Conservation (phyloP, 2,329 filamentous ascomycete species). For the Keithomyces neogunnii region DNA sequence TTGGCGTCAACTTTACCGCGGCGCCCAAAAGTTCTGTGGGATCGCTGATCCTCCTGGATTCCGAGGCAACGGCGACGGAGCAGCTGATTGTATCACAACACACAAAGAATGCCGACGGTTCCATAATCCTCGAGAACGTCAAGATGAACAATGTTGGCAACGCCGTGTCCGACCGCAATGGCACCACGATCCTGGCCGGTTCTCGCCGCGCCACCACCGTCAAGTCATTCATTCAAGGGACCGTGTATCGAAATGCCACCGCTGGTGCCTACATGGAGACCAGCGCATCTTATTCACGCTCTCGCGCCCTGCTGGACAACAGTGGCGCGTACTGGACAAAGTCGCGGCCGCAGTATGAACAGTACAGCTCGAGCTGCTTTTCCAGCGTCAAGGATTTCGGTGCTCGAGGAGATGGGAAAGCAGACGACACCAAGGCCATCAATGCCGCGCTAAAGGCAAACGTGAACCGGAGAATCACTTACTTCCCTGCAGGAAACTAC, state of each 20-base stretch:
- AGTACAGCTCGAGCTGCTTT: slow-evolving; percentile 8
- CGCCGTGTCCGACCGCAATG: slow-evolving; percentile 4
- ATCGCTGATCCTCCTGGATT: slow-evolving; percentile 9
- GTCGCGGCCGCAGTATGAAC: slow-evolving; percentile 8
- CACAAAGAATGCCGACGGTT: slow-evolving; percentile 8
- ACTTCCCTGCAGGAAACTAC: neutral
- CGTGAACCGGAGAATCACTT: neutral
- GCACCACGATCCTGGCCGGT: slow-evolving; percentile 3
- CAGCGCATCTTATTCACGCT: slow-evolving; percentile 5
- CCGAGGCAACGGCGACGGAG: slow-evolving; percentile 6
- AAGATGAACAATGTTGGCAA: slow-evolving; percentile 3
- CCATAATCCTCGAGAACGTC: slow-evolving; percentile 10
- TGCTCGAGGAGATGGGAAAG: slow-evolving; percentile 24
- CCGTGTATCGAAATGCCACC: slow-evolving; percentile 6
- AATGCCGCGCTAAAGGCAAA: neutral
- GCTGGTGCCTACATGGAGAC: slow-evolving; percentile 6
- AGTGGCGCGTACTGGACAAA: slow-evolving; percentile 9
- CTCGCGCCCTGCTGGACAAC: slow-evolving; percentile 6
- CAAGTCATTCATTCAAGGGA: slow-evolving; percentile 7
- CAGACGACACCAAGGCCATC: neutral
- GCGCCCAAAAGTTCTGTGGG: slow-evolving; percentile 7
- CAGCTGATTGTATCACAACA: slow-evolving; percentile 8
- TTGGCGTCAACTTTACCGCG: slow-evolving; percentile 9
- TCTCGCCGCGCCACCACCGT: slow-evolving; percentile 3
- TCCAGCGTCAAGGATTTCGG: slow-evolving; percentile 61